These are phyloP conservation scores for Paspalum notatum DNA, from an alignment of 176 grass and related monocot species.

Conservation along the genomic window DNA sequence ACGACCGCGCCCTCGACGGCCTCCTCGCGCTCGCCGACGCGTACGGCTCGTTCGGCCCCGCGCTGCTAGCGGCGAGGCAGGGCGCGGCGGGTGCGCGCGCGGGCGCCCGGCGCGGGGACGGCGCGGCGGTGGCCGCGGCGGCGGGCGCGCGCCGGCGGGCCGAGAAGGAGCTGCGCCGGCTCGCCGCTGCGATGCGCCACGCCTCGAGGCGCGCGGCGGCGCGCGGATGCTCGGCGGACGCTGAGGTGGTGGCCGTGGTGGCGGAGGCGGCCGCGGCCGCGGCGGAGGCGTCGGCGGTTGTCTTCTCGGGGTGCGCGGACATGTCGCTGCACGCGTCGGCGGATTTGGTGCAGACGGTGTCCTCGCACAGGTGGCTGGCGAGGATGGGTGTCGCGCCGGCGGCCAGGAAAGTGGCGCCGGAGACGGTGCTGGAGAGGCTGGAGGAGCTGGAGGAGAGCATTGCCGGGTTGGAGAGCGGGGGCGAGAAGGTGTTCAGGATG, in stretches of 20 bases:
- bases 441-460: constrained; percentile 53
- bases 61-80: constrained; percentile 45
- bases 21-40: constrained; percentile 76
- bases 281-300: constrained; percentile 32
- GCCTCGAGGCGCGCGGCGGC: constrained; percentile 11
- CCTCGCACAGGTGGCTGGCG: constrained; percentile 24
- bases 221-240: background rate
- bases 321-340: constrained; percentile 32
- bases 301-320: constrained; percentile 41
- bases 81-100: constrained; percentile 30
- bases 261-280: constrained; percentile 36
- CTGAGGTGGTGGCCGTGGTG: constrained; percentile 4
- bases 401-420: constrained; percentile 22
- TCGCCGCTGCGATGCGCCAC: constrained; percentile 42
- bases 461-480: constrained; percentile 38
- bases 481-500: constrained; percentile 55
- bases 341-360: background rate
- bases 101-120: constrained; percentile 46
- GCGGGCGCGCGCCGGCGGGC: constrained; percentile 23
- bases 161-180: constrained; percentile 51
- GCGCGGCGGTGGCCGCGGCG: constrained; percentile 25
- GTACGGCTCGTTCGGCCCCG: constrained; percentile 53
- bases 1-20: constrained; percentile 41
- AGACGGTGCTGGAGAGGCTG: constrained; percentile 43
- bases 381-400: constrained; percentile 18